phyloP scores from a whole-genome alignment of 2,329 filamentous ascomycete species.

The Pestalotiopsis sp. region DNA sequence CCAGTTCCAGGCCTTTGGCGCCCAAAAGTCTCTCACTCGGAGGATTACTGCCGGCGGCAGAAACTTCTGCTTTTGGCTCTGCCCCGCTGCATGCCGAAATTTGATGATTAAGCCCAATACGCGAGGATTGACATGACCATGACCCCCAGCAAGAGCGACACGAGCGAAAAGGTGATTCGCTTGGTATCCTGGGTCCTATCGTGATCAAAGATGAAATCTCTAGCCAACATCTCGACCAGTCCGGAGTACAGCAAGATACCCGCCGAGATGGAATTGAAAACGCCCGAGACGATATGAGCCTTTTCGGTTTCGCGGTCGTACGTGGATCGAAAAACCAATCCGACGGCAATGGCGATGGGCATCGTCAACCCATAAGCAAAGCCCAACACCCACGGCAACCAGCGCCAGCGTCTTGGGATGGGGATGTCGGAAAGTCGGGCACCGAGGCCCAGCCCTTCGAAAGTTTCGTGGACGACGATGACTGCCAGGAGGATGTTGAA shows the following conservation, averaged over 20 bases:
- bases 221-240: conserved; percentile 88
- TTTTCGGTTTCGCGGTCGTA: conserved; percentile 63
- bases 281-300: conserved; percentile 77
- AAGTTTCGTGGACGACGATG: conserved; percentile 86
- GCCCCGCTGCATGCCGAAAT: background rate
- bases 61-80: background rate
- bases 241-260: conserved; percentile 94
- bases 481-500: conserved; percentile 64
- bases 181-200: conserved; percentile 76
- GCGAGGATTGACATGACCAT: conserved; percentile 79
- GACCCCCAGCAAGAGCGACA: conserved; percentile 73
- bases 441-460: conserved; percentile 91
- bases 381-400: conserved; percentile 77
- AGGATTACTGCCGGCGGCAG: background rate
- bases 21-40: too few relatives aligned
- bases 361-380: conserved; percentile 76
- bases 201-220: conserved; percentile 94
- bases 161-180: conserved; percentile 69
- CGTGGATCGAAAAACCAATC: conserved; percentile 70
- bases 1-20: too few relatives aligned
- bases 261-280: conserved; percentile 86
- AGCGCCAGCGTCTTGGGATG: conserved; percentile 71
- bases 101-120: conserved; percentile 74
- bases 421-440: conserved; percentile 76
- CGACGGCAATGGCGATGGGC: conserved; percentile 82